Base-by-base conservation (phyloP, 164 flowering plant genomes). In the Euptelea pleiosperma region DNA sequence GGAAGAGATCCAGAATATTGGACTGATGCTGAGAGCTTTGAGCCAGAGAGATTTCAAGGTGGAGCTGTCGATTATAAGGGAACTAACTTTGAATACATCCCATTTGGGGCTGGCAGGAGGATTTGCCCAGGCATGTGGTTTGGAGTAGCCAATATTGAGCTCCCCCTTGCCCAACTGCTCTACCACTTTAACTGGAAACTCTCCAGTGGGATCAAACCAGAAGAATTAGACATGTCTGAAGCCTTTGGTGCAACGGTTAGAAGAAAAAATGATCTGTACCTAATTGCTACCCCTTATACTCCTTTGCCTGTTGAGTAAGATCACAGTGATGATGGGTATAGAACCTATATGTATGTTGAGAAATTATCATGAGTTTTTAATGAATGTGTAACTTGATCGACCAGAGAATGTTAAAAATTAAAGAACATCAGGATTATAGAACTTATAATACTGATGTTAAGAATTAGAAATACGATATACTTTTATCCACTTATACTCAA, bases 21-120 rank as follows among this genome's bases (percentile, higher is more conserved):
- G 70, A 45, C 9, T 9, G 56, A 65, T 19, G 51, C 63, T 4
- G 57, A 61, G 36, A 36, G 46, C 8, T 61, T 70, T 36, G 11
- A 36, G 14, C 70, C 64, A 15, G 70, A 71, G 62, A 71, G 68
- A 39, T 62, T 71, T 37, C 25, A 42, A 6, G 58, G 53, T 22
- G 8, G 28, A 9, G 31, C 57, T 3, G 40, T 57, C 49, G 65
- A 71, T 63, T 66, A 24, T n/a, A 66, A 50, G n/a, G 64, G 75
- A 2, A 47, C 16, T 5, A 36, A 63, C 57, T 71, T 66, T 55
- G 57, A 63, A 22, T 54, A 43, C n/a, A 39, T 59, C 1, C 75
- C 64, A 12, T 68, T 68, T 58, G 72, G 72, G 12, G 64, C 61
- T 21, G 71, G 75, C n/a, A 61, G 74, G 64, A 66, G 74, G 37